Conservation (phyloP, 2,329 filamentous ascomycete species). For the Sphaceloma murrayae region DNA sequence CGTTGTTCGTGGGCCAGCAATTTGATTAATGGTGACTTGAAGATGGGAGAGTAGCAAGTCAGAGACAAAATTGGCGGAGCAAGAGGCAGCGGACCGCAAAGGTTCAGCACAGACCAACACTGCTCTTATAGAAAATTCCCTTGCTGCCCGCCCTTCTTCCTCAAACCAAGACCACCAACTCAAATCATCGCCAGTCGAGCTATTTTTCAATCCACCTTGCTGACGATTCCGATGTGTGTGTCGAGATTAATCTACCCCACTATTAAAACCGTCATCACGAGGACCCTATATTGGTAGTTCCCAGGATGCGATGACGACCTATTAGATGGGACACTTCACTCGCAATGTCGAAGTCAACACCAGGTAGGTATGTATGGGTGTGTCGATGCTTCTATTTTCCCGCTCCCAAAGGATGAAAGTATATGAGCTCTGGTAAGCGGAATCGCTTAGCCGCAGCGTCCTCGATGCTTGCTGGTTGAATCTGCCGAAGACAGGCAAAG, state of each 20-base stretch:
- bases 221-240: constrained; percentile 62
- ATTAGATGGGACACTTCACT: constrained; percentile 48
- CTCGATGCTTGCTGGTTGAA: constrained; percentile 38
- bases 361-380: constrained; percentile 17
- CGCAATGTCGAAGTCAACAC: not conserved
- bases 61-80: constrained; percentile 9
- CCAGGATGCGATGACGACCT: constrained; percentile 63
- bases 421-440: constrained; percentile 45
- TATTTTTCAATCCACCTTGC: constrained; percentile 44
- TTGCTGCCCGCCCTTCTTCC: constrained; percentile 32
- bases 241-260: constrained; percentile 57
- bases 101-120: constrained; percentile 14
- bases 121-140: constrained; percentile 12
- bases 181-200: constrained; percentile 62
- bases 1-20: too few species aligned
- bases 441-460: constrained; percentile 39
- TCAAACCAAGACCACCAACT: constrained; percentile 57
- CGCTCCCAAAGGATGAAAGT: constrained; percentile 26
- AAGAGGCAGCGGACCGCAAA: constrained; percentile 14
- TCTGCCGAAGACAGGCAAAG: constrained; percentile 42
- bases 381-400: not conserved
- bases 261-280: constrained; percentile 80
- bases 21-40: too few species aligned
- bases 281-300: constrained; percentile 48
- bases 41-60: constrained; percentile 9